Conservation (phyloP, 495 filamentous ascomycete species). For the Penicillium bialowiezense region DNA sequence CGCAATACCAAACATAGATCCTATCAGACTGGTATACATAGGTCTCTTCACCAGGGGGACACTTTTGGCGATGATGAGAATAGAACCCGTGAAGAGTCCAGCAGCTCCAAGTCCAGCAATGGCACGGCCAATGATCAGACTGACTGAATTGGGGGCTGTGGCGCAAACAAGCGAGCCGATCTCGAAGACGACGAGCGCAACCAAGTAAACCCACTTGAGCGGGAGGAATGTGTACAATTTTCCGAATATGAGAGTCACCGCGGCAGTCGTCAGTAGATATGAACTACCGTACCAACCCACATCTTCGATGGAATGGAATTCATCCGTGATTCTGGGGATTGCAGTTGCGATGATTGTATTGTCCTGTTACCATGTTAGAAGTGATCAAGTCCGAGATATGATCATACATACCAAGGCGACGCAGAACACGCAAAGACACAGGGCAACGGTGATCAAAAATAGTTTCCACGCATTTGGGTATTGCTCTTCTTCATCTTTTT, state of each 20-base stretch:
- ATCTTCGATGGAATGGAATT: constrained; percentile 71
- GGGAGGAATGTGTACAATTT: constrained; percentile 78
- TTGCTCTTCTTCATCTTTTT: constrained; percentile 36
- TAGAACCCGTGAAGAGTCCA: constrained; percentile 77
- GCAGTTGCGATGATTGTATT: constrained; percentile 84
- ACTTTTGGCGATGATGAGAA: constrained; percentile 74
- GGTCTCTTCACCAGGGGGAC: constrained; percentile 72
- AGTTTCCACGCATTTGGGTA: constrained; percentile 54
- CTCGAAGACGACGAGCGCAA: constrained; percentile 75
- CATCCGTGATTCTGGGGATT: constrained; percentile 78
- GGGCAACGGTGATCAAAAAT: constrained; percentile 54
- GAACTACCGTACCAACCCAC: constrained; percentile 79
- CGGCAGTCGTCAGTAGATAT: constrained; percentile 68
- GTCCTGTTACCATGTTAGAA: constrained; percentile 38
- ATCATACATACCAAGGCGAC: constrained; percentile 55
- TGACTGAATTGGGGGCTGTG: constrained; percentile 67
- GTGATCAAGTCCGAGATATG: background rate
- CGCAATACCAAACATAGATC: constrained; percentile 79
- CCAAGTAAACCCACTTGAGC: constrained; percentile 70
- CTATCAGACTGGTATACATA: constrained; percentile 68
- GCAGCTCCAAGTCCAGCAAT: constrained; percentile 81
- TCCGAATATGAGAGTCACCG: constrained; percentile 72
- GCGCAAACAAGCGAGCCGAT: constrained; percentile 83
- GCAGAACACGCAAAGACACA: constrained; percentile 63
- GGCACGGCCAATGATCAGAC: constrained; percentile 80